Conservation (phyloP, 192 early-diverging fungal species). For the Coemansia sp. region DNA sequence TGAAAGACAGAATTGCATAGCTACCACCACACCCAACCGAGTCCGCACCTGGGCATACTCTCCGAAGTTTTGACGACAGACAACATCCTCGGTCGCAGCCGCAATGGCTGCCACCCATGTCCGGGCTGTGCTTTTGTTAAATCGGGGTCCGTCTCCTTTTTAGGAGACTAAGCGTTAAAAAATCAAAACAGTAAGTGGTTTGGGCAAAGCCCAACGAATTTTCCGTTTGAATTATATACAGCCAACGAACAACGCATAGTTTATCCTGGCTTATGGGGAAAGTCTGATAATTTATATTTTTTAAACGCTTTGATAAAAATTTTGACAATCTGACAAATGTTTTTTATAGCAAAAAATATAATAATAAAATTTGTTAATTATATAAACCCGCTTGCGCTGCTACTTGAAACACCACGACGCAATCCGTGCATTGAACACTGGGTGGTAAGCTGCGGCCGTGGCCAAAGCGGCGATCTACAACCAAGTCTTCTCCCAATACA, state of each 20-base stretch:
- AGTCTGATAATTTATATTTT: background rate
- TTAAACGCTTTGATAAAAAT: no score
- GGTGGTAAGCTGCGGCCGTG: constrained; percentile 3
- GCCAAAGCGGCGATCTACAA: constrained; percentile 30
- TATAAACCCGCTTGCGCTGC: constrained; percentile 3
- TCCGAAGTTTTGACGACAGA: constrained; percentile 56
- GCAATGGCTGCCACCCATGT: constrained; percentile 23
- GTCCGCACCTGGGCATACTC: constrained; percentile 13
- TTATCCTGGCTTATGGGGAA: background rate
- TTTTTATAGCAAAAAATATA: no score
- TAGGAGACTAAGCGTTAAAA: constrained; percentile 51
- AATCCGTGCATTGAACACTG: background rate
- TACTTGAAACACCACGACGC: constrained; percentile 2
- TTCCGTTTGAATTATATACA: background rate
- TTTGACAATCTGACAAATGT: no score
- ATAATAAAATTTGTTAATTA: background rate
- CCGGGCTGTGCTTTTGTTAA: constrained; percentile 54
- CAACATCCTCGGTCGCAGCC: constrained; percentile 43
- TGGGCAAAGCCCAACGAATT: background rate
- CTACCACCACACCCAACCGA: constrained; percentile 50
- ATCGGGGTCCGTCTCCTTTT: constrained; percentile 47
- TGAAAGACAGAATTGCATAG: constrained; percentile 28
- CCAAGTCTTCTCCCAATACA: constrained; percentile 37
- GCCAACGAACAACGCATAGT: no score
- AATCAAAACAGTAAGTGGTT: background rate